A percentile compares a stretch with the other conserved stretches of the same genome.
Conservation (phyloP, 2,329 filamentous ascomycete genomes). For the Fusarium devonianum region DNA sequence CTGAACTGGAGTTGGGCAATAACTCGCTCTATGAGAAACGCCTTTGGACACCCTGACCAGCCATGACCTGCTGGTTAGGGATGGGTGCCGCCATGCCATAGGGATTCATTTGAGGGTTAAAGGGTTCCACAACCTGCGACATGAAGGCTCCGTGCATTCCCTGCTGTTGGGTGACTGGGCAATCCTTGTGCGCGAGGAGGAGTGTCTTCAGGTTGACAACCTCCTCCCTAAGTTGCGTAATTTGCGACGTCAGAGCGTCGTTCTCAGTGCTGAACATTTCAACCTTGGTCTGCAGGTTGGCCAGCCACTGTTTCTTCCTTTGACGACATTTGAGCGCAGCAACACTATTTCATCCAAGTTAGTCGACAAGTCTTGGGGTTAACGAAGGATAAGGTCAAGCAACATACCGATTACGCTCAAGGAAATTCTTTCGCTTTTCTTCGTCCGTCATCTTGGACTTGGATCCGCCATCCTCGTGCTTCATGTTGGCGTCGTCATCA, state of each 20-base stretch:
- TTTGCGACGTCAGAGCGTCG: constrained; percentile 82
- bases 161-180: constrained; percentile 88
- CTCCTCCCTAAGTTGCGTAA: constrained; percentile 86
- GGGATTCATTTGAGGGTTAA: constrained; percentile 64
- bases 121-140: constrained; percentile 63
- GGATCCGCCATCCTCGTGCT: constrained; percentile 9
- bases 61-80: constrained; percentile 61
- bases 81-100: constrained; percentile 65
- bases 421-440: constrained; percentile 97
- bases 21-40: constrained; percentile 61
- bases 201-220: constrained; percentile 94
- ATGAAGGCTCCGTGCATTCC: constrained; percentile 64
- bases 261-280: constrained; percentile 94
- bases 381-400: neutral
- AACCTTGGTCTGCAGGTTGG: constrained; percentile 92
- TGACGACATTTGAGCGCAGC: constrained; percentile 97
- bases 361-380: neutral
- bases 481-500: constrained; percentile 54
- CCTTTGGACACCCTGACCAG: constrained; percentile 61
- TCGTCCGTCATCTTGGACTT: constrained; percentile 66
- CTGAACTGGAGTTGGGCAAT: constrained; percentile 10
- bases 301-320: constrained; percentile 98
- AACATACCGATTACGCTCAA: constrained; percentile 90
- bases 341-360: constrained; percentile 64
- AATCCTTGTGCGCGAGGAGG: constrained; percentile 93